Evolutionary conservation across 345 rosid genomes (phyloP), one percentile per base, ranked within the genome.

Genomic region (Trapa bicornis): DNA sequence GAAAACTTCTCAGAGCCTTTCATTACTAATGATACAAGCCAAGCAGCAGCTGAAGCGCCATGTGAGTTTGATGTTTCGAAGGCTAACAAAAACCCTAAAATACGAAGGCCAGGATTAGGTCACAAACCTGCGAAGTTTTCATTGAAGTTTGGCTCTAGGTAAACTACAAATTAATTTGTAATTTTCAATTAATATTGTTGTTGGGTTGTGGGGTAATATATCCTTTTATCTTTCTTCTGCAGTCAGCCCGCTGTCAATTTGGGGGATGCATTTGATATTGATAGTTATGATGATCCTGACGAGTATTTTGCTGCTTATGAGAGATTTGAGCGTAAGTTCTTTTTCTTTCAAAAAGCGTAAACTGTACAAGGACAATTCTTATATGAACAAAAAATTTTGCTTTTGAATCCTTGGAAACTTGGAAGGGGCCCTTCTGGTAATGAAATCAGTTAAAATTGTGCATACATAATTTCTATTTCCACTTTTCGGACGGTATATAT

Each of bases 121-220:
- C 85, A 85, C 37, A 85, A 87, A 71, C 85, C 88, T n/a, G 76
- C 82, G 68, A 87, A 77, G 62, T 93, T 93, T 75, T 86, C 92
- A 76, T 70, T 90, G 74, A 79, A 86, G 75, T 89, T 86, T 64
- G 73, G 68, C 61, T 76, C 68, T 2, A 84, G 88, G 96, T 88
- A 73, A 74, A 48, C 39, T 69, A 67, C 75, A 14, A 52, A n/a
- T 42, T 61, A 39, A 22, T 64, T 61, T 13, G 11, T 15, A 14
- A 11, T 29, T n/a, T 8, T 32, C 35, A 41, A 41, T 2, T 57
- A 12, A 38, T 12, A 41, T 38, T 6, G 0, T 47, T 10, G 38
- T 42, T 67, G 33, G 35, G 43, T 61, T 58, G 3, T 16, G 67
- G 56, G 38, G 14, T 11, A 29, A 71, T 22, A 22, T 22, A 22